phyloP scores from a whole-genome alignment of 1,284 basidiomycete species.

The Cryptococcus wingfieldii region DNA sequence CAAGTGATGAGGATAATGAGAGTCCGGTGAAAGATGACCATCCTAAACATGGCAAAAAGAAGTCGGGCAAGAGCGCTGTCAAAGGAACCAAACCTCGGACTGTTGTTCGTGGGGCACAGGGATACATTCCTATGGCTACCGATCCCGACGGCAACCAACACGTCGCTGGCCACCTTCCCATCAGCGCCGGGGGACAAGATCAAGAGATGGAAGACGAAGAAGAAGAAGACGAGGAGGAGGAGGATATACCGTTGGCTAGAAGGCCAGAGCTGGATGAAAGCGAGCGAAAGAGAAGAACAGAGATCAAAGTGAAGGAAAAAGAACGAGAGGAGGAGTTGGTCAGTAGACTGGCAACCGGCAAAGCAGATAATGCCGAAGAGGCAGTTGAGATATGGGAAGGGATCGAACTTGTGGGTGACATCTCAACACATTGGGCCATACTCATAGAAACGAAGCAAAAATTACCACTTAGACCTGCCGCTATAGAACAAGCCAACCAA shows the following conservation, averaged over 20 bases:
- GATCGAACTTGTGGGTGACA: slow-evolving; percentile 34
- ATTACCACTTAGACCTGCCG: slow-evolving; percentile 60
- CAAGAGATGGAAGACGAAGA: slow-evolving; percentile 3
- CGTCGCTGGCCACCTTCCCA: slow-evolving; percentile 12
- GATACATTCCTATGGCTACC: slow-evolving; percentile 28
- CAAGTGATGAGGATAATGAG: slow-evolving; percentile 3
- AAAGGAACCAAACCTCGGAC: slow-evolving; percentile 38
- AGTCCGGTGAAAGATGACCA: neutral
- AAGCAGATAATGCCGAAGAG: slow-evolving; percentile 53
- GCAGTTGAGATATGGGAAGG: slow-evolving; percentile 45
- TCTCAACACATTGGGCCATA: neutral
- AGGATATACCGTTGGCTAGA: slow-evolving; percentile 30
- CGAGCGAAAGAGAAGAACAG: slow-evolving; percentile 40
- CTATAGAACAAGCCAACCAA: slow-evolving; percentile 74
- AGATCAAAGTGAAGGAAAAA: slow-evolving; percentile 17
- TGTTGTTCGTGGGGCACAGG: slow-evolving; percentile 32
- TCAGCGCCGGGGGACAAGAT: slow-evolving; percentile 1
- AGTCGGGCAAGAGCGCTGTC: slow-evolving; percentile 21
- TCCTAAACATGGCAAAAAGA: slow-evolving; percentile 20
- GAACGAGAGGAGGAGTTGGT: slow-evolving; percentile 53
- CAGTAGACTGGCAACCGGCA: slow-evolving; percentile 72
- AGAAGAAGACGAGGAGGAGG: slow-evolving; percentile 31
- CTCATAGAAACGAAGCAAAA: slow-evolving; percentile 28
- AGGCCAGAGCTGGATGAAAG: slow-evolving; percentile 38
- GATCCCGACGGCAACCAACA: slow-evolving; percentile 20